These are phyloP conservation scores for Vickermania ingenoplastis DNA, from an alignment of 208 protist species.

Conservation along the genomic window DNA sequence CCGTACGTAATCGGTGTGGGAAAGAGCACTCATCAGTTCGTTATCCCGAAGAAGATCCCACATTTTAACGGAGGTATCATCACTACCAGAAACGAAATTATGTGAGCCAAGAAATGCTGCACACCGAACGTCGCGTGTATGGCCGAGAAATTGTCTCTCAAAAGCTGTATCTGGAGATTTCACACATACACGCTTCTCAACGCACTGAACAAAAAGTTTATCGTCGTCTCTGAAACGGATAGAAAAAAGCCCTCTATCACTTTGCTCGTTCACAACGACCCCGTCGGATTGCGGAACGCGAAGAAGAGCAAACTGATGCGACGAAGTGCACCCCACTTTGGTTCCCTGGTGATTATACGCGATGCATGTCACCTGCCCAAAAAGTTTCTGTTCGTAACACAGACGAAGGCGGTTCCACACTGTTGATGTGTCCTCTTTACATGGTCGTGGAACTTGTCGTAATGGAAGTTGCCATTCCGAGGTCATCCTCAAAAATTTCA, in stretches of 20 bases:
- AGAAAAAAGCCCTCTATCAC: slow-evolving; percentile 60
- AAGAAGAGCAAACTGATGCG: slow-evolving; percentile 71
- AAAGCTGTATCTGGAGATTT: slow-evolving; percentile 77
- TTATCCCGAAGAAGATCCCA: slow-evolving; percentile 70
- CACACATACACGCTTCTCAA: slow-evolving; percentile 68
- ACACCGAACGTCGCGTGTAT: slow-evolving; percentile 65
- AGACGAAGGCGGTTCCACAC: slow-evolving; percentile 68
- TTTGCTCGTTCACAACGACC: slow-evolving; percentile 75
- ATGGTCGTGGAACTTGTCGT: slow-evolving; percentile 30
- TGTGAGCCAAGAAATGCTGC: slow-evolving; percentile 62
- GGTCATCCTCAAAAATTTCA: slow-evolving; percentile 14
- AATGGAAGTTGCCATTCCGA: slow-evolving; percentile 60
- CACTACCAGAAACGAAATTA: slow-evolving; percentile 73
- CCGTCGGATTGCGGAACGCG: slow-evolving; percentile 67
- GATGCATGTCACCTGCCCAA: slow-evolving; percentile 64
- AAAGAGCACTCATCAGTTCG: slow-evolving; percentile 29
- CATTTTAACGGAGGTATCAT: slow-evolving; percentile 75
- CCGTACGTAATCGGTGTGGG: slow-evolving; percentile 83
- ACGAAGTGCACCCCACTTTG: slow-evolving; percentile 54
- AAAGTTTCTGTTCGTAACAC: slow-evolving; percentile 83
- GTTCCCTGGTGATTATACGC: slow-evolving; percentile 53
- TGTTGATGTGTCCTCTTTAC: slow-evolving; percentile 40
- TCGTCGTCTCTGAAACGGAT: slow-evolving; percentile 72
- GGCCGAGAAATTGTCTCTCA: slow-evolving; percentile 64
- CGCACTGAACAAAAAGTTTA: slow-evolving; percentile 64